These are phyloP conservation scores for Pterocarpus santalinus DNA, from an alignment of 306 rosid genomes.

Conservation along the genomic window DNA sequence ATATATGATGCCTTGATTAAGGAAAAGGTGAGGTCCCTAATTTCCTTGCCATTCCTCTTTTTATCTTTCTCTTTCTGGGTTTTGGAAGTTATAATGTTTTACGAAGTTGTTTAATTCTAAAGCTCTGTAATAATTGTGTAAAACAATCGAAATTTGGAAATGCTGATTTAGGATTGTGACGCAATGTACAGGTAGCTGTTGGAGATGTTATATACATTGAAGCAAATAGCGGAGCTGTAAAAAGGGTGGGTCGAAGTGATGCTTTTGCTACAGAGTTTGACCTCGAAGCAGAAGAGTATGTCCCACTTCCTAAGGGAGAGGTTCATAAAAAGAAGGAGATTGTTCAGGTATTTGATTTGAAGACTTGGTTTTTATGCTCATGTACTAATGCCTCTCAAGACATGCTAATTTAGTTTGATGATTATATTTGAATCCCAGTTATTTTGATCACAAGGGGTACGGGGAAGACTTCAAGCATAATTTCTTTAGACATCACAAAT, in stretches of 20 bases:
- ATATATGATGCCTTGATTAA: slow-evolving; percentile 94
- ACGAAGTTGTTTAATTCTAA: slow-evolving; percentile 5
- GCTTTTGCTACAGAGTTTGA: slow-evolving; percentile 98
- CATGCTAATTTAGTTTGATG: slow-evolving; percentile 5
- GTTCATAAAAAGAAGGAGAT: slow-evolving; percentile 98
- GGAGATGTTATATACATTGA: slow-evolving; percentile 97
- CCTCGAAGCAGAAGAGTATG: slow-evolving; percentile 98
- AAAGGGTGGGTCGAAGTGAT: slow-evolving; percentile 97
- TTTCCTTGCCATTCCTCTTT: slow-evolving; percentile 23
- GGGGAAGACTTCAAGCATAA: neutral
- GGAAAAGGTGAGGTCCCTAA: slow-evolving; percentile 72
- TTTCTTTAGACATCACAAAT: neutral
- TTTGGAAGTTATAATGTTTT: neutral
- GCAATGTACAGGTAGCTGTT: slow-evolving; percentile 75
- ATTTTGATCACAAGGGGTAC: neutral
- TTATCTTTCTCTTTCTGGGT: neutral
- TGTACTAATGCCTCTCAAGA: slow-evolving; percentile 22
- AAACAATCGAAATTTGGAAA: neutral
- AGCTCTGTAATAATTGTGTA: slow-evolving; percentile 21
- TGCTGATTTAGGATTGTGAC: slow-evolving; percentile 27
- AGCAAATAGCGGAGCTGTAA: slow-evolving; percentile 98
- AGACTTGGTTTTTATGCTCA: slow-evolving; percentile 20
- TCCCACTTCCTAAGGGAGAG: slow-evolving; percentile 99
- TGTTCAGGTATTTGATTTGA: slow-evolving; percentile 78
- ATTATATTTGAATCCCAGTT: slow-evolving; percentile 19